Conservation (phyloP, 2,329 filamentous ascomycete genomes). For the Ilyonectria robusta region DNA sequence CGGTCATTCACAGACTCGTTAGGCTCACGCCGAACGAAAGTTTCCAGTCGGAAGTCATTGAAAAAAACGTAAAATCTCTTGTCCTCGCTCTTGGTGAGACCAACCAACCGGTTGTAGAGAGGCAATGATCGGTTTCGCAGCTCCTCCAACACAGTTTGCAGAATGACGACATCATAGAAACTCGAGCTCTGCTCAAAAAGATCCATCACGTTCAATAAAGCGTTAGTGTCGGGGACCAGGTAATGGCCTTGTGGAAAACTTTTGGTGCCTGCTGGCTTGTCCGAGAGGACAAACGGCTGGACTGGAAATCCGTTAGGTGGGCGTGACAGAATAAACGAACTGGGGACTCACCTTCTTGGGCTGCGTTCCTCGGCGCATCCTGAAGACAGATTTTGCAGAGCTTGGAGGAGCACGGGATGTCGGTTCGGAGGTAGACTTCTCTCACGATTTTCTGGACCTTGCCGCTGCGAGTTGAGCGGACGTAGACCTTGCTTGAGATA, state of each 20-base stretch:
- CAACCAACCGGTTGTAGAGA: slow-evolving; percentile 92
- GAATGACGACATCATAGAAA: slow-evolving; percentile 96
- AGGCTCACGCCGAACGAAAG: slow-evolving; percentile 80
- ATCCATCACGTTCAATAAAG: slow-evolving; percentile 95
- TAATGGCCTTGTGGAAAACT: slow-evolving; percentile 91
- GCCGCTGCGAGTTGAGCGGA: slow-evolving; percentile 93
- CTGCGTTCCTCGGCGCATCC: slow-evolving; percentile 83
- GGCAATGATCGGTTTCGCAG: slow-evolving; percentile 93
- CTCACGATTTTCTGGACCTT: slow-evolving; percentile 99
- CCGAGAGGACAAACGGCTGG: slow-evolving; percentile 88
- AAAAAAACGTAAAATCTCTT: slow-evolving; percentile 99
- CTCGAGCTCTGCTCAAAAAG: slow-evolving; percentile 92
- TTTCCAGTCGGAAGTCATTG: slow-evolving; percentile 97
- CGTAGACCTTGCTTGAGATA: slow-evolving; percentile 95
- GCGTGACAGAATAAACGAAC: not conserved
- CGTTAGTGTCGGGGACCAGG: slow-evolving; percentile 95
- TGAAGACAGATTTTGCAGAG: slow-evolving; percentile 84
- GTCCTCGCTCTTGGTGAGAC: slow-evolving; percentile 93
- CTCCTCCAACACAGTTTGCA: slow-evolving; percentile 97
- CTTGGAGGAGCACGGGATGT: slow-evolving; percentile 96
- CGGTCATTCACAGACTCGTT: slow-evolving; percentile 96
- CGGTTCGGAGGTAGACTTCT: slow-evolving; percentile 94
- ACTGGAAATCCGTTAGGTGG: slow-evolving; percentile 62
- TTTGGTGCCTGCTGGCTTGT: slow-evolving; percentile 87
- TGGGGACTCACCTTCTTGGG: slow-evolving; percentile 75